A percentile compares a stretch with the other conserved stretches of the same genome.
These are phyloP conservation scores for Pythium utonaiense DNA, from an alignment of 352 stramenopile species.

Conservation along the genomic window DNA sequence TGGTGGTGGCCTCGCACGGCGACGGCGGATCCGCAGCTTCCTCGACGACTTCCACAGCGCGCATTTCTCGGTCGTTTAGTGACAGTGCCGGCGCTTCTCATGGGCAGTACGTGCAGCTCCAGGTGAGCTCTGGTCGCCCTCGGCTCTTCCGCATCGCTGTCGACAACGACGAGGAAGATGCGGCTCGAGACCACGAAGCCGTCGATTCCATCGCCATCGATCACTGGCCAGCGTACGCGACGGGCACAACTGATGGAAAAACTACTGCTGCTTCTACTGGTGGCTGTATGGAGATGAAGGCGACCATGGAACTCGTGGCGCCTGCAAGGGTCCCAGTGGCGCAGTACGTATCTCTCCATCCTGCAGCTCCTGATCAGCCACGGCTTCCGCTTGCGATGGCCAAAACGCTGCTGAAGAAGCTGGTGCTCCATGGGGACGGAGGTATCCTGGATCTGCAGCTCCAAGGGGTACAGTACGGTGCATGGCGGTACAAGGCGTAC, in stretches of 20 bases:
- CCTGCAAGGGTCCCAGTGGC: slow-evolving; percentile 31
- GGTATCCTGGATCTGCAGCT: slow-evolving; percentile 36
- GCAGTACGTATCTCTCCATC: slow-evolving; percentile 53
- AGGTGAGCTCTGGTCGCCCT: not conserved
- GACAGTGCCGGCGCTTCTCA: not conserved
- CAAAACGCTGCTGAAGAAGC: slow-evolving; percentile 46
- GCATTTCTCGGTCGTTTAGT: not conserved
- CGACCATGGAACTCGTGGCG: slow-evolving; percentile 4
- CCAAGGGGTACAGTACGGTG: slow-evolving; percentile 58
- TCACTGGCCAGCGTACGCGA: slow-evolving; percentile 34
- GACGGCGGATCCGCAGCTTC: not conserved
- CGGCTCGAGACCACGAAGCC: not conserved
- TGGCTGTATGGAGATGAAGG: not conserved
- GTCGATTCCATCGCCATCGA: slow-evolving; percentile 34
- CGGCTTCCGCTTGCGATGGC: slow-evolving; percentile 38
- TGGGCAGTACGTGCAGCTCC: slow-evolving; percentile 12
- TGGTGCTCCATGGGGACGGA: slow-evolving; percentile 32
- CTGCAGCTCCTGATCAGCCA: slow-evolving; percentile 29
- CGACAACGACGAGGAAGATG: slow-evolving; percentile 22
- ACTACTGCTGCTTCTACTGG: no score
- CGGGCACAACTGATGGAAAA: not conserved
- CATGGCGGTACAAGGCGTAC: slow-evolving; percentile 51
- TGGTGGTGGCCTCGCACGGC: slow-evolving; percentile 9
- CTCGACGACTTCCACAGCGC: slow-evolving; percentile 7
- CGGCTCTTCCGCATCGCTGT: slow-evolving; percentile 48